Evolutionary conservation across 768 basidiomycete species (phyloP), one percentile per base, ranked within the genome.

Genomic region (Neoboletus subvelutipes): DNA sequence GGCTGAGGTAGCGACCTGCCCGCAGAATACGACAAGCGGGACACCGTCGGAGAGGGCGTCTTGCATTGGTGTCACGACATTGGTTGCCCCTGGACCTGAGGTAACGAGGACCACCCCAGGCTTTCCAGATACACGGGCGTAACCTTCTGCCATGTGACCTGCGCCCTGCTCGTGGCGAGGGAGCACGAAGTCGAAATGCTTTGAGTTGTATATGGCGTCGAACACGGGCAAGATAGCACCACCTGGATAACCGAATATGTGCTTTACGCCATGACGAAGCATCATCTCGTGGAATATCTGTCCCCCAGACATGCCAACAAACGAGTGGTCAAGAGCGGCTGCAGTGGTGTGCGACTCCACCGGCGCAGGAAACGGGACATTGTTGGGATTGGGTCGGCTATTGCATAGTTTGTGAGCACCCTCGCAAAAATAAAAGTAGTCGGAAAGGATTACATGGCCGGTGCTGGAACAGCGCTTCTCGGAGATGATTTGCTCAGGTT

Each of bases 271-370:
- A 69, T 99, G 97, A 45, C 96, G 83, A 59, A 95, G 86, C 92
- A 99, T 96, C 96, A 99, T 98, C 76, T 99, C 96, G 73, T 99
- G 94, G 78, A 99, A 97, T 70, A 99, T 98, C 74, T 98, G 84
- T 28, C 96, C 96, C 13, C 96, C 96, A 22, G 93, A 92, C 72
- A 95, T 83, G 48, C 96, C 97, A 54, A 98, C 82, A 68, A 99
- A 98, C 9, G 90, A 87, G 65, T 86, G 81, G 71, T 94, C 92
- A 57, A 90, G 74, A 40, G 78, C 78, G 41, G 79, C 79, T 22
- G 76, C 74, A 60, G 77, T 78, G 1, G 81, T 78, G 29, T 75
- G 64, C 4, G 75, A 65, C 11, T 72, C 69, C 36, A 72, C 60
- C 26, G 71, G 70, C 1, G 72, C 62, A 54, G 77, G 69, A 57